Evolutionary conservation across 495 filamentous ascomycete species (phyloP).

Genomic region (Aspergillus nanangensis): DNA sequence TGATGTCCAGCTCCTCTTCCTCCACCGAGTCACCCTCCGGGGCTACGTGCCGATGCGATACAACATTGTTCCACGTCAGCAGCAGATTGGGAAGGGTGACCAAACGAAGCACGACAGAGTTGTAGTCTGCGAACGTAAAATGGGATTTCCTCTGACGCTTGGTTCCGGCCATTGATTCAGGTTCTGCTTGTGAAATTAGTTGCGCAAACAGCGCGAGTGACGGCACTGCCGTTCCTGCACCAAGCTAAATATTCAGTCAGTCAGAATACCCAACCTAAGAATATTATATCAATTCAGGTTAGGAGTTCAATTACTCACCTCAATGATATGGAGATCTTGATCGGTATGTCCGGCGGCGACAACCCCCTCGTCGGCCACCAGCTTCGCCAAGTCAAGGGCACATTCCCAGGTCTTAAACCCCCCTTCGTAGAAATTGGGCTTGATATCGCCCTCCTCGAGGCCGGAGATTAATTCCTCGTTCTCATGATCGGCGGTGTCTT

Average conservation of each 20-base stretch:
- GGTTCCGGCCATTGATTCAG: slow-evolving; percentile 10
- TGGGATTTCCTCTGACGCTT: slow-evolving; percentile 43
- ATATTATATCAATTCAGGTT: too few relatives aligned
- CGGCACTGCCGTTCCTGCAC: slow-evolving; percentile 87
- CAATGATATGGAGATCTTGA: slow-evolving; percentile 57
- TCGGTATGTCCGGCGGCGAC: slow-evolving; percentile 20
- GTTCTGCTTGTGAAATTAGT: slow-evolving; percentile 43
- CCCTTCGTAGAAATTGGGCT: slow-evolving; percentile 88
- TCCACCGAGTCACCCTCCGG: slow-evolving; percentile 12
- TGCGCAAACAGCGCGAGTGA: slow-evolving; percentile 72
- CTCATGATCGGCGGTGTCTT: slow-evolving; percentile 54
- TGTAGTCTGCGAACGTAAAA: slow-evolving; percentile 86
- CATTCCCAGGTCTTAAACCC: slow-evolving; percentile 99
- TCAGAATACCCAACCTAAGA: too few relatives aligned
- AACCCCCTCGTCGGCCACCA: slow-evolving; percentile 29
- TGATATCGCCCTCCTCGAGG: slow-evolving; percentile 78
- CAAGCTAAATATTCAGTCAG: slow-evolving; percentile 52
- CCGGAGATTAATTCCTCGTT: slow-evolving; percentile 47
- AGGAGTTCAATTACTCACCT: too few relatives aligned
- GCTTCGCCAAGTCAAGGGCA: slow-evolving; percentile 76
- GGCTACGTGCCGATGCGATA: slow-evolving; percentile 14
- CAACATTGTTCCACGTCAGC: slow-evolving; percentile 62
- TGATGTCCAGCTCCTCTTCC: slow-evolving; percentile 73
- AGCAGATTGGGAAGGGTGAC: slow-evolving; percentile 88
- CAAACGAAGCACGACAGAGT: slow-evolving; percentile 75